Conservation (phyloP, 177 flowering plant genomes). For the Tripterygium wilfordii region DNA sequence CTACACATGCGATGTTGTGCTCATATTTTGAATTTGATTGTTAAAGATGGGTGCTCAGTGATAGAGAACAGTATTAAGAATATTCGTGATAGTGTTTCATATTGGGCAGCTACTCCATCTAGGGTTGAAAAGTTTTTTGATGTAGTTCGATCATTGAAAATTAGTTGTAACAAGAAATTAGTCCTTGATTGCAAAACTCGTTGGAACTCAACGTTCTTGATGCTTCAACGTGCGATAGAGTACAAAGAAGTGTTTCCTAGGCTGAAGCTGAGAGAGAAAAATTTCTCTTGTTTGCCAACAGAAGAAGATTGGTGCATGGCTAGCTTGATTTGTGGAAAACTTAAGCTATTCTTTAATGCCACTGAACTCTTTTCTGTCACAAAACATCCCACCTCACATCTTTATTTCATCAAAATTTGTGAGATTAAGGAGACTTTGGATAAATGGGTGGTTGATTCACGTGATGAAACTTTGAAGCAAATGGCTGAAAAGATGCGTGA, state of each 20-base stretch:
- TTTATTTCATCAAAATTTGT: constrained; percentile 11
- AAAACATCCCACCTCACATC: constrained; percentile 5
- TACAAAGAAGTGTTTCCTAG: constrained; percentile 1
- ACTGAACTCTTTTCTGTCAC: constrained; percentile 1
- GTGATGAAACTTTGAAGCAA: not conserved
- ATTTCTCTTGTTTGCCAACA: not conserved
- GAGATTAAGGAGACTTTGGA: constrained; percentile 4
- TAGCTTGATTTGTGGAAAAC: not conserved
- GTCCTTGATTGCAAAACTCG: constrained; percentile 1
- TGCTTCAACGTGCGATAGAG: not conserved
- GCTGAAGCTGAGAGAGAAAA: not conserved
- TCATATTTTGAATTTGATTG: too few species aligned
- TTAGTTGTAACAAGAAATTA: not conserved
- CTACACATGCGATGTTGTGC: constrained; percentile 14
- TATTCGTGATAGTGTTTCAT: constrained; percentile 6
- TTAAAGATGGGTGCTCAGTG: constrained; percentile 1
- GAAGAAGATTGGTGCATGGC: not conserved
- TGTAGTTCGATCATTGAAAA: not conserved
- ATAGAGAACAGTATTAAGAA: constrained; percentile 1
- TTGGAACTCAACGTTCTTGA: constrained; percentile 4
- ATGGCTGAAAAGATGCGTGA: constrained; percentile 1
- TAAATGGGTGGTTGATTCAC: not conserved
- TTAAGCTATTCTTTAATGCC: not conserved
- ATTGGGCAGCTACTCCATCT: constrained; percentile 1
- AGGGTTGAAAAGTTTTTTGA: constrained; percentile 4